These are phyloP conservation scores for Entomortierella lignicola DNA, from an alignment of 192 early-diverging fungal genomes.

Conservation along the genomic window DNA sequence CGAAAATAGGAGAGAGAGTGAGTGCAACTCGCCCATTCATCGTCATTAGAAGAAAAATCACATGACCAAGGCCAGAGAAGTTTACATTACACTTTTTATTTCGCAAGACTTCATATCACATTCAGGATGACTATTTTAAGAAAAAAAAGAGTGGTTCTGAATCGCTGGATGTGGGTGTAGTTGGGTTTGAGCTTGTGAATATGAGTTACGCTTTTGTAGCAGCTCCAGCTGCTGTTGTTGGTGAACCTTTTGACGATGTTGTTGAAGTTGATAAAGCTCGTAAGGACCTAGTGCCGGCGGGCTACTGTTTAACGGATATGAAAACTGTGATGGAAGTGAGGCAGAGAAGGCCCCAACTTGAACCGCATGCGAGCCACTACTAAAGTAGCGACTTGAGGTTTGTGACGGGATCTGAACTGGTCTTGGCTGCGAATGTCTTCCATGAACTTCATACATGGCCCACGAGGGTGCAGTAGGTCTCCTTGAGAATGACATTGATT, in stretches of 20 bases:
- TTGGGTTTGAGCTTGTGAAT: neutral
- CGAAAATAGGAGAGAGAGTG: no score
- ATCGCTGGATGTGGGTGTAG: neutral
- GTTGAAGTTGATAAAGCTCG: slow-evolving; percentile 4
- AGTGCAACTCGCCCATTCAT: no score
- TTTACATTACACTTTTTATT: no score
- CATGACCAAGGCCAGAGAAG: no score
- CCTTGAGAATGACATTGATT: neutral
- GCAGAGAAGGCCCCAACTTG: neutral
- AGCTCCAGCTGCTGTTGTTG: slow-evolving; percentile 14
- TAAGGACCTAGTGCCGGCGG: neutral
- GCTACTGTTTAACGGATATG: neutral
- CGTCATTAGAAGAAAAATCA: no score
- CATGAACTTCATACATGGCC: neutral
- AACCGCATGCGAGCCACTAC: neutral
- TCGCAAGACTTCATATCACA: neutral
- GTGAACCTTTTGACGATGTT: slow-evolving; percentile 4
- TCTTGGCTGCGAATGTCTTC: neutral
- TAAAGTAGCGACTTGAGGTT: neutral
- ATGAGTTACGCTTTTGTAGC: neutral
- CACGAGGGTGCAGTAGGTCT: neutral
- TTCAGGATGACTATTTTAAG: neutral
- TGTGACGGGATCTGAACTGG: neutral
- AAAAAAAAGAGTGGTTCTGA: slow-evolving; percentile 5
- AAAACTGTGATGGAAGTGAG: slow-evolving; percentile 6